Percentiles rank a stretch among this genome's conserved stretches.
Evolutionary conservation across 495 filamentous ascomycete species (phyloP).

Genomic region (Astrothelium subdiscretum): DNA sequence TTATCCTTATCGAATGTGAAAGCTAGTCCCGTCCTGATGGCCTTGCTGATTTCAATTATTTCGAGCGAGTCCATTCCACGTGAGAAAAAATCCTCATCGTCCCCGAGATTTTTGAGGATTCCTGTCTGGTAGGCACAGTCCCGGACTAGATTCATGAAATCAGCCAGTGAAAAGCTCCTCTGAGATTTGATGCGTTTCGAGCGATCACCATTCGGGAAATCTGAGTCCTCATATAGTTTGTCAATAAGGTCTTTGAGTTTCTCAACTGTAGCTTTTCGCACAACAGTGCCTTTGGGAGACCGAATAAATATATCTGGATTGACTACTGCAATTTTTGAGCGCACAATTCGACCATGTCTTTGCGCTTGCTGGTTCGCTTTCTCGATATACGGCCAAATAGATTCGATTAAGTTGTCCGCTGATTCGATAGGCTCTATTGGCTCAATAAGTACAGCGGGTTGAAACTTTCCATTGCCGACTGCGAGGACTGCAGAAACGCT

Average conservation of each 20-base stretch:
- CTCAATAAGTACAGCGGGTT: slow-evolving; percentile 44
- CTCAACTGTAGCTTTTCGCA: slow-evolving; percentile 22
- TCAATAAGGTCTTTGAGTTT: slow-evolving; percentile 31
- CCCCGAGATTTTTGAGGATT: slow-evolving; percentile 22
- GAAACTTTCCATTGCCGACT: slow-evolving; percentile 39
- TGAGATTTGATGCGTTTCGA: not conserved
- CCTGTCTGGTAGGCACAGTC: slow-evolving; percentile 8
- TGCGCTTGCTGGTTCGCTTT: slow-evolving; percentile 33
- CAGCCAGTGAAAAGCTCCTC: not conserved
- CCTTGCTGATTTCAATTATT: not conserved
- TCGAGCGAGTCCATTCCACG: slow-evolving; percentile 8
- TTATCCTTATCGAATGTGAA: not conserved
- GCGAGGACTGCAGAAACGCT: slow-evolving; percentile 37
- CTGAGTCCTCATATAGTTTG: slow-evolving; percentile 27
- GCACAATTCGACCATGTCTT: slow-evolving; percentile 34
- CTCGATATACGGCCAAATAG: slow-evolving; percentile 36
- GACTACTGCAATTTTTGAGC: slow-evolving; percentile 31
- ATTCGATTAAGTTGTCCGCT: slow-evolving; percentile 18
- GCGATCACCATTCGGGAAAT: slow-evolving; percentile 35
- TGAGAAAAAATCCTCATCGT: not conserved
- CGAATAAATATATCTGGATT: slow-evolving; percentile 27
- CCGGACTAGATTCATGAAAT: not conserved
- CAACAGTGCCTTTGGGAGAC: slow-evolving; percentile 37
- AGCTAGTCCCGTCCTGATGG: not conserved
- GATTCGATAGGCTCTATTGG: slow-evolving; percentile 13